phyloP scores from a whole-genome alignment of 495 filamentous ascomycete genomes.

The Tuber borchii region DNA sequence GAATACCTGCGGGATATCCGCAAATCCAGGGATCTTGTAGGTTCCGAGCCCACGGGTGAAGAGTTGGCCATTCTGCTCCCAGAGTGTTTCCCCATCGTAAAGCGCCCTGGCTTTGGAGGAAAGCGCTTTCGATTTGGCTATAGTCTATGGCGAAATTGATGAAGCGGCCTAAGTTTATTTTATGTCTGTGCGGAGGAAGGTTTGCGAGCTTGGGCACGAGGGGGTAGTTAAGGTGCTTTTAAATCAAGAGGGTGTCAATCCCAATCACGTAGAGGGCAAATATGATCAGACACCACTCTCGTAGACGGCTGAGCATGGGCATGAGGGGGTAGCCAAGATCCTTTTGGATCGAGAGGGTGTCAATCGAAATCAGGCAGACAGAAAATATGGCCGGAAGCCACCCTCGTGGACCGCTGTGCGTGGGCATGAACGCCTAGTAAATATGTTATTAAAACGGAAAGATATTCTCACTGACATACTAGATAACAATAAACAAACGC shows the following conservation, averaged over 20 bases:
- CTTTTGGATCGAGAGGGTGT: constrained; percentile 12
- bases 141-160: constrained; percentile 48
- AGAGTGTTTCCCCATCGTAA: constrained; percentile 45
- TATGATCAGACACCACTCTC: constrained; percentile 43
- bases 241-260: constrained; percentile 15
- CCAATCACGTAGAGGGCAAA: constrained; percentile 23
- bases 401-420: constrained; percentile 43
- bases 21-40: constrained; percentile 46
- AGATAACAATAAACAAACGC: constrained; percentile 28
- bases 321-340: constrained; percentile 41
- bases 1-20: constrained; percentile 45
- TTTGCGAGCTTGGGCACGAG: too few relatives aligned
- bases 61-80: constrained; percentile 40
- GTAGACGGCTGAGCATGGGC: constrained; percentile 43
- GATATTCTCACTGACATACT: constrained; percentile 12
- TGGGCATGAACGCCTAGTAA: constrained; percentile 44
- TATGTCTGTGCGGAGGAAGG: constrained; percentile 42
- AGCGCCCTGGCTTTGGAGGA: constrained; percentile 37
- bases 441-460: not conserved
- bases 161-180: constrained; percentile 46
- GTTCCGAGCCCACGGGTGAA: constrained; percentile 44
- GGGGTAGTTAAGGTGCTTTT: constrained; percentile 36
- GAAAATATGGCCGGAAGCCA: constrained; percentile 26
- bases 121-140: constrained; percentile 11
- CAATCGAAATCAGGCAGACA: constrained; percentile 12